Evolutionary conservation across 306 rosid species (phyloP), one percentile per base, ranked within the genome.

Genomic region (Cyclanthera cordifolia): DNA sequence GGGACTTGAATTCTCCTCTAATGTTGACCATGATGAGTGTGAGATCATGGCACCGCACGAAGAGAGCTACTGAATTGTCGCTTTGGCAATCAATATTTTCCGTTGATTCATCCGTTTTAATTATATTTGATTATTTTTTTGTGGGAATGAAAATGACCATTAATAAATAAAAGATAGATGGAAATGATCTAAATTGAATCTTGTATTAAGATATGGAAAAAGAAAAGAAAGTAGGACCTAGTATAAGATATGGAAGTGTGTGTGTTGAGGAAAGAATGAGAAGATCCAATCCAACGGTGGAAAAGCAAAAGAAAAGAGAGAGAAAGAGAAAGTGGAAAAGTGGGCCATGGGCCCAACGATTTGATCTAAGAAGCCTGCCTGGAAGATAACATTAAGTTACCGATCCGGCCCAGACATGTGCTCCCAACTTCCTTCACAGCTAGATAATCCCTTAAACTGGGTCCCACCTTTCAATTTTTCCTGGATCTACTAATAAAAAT

Each of bases 371-470:
- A 60, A 63, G 41, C 19, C 32, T 41, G 69, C 52, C 52, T 41
- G 69, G 69, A 61, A 43, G 69, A 61, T 39, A 61, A 39, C 17
- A 12, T 16, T 21, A 19, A 5, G 30, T 20, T 63, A 17, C 34
- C 15, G 48, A 10, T 13, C 48, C 48, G 67, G 67, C 48, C 67
- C 67, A 34, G 25, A 59, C 67, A 63, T 63, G 69, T 63, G 69
- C 69, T 24, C 51, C 51, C 69, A 61, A 61, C 68, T 61, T 61
- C 50, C 50, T 34, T 20, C 19, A 61, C 69, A 61, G 69, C 67
- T 59, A 59, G 46, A 46, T 1, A 27, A 27, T 4, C 24, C 15
- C 49, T 34, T 2, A 39, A 9, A 1, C 0, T 39, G 69, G 52
- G 69, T 32, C 2, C 69, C 69, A n/a, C 0, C 17, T 0, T 39